Evolutionary conservation across 768 basidiomycete species (phyloP), one percentile per base, ranked within the genome.

Genomic region (Rhodotorula kratochvilovae): DNA sequence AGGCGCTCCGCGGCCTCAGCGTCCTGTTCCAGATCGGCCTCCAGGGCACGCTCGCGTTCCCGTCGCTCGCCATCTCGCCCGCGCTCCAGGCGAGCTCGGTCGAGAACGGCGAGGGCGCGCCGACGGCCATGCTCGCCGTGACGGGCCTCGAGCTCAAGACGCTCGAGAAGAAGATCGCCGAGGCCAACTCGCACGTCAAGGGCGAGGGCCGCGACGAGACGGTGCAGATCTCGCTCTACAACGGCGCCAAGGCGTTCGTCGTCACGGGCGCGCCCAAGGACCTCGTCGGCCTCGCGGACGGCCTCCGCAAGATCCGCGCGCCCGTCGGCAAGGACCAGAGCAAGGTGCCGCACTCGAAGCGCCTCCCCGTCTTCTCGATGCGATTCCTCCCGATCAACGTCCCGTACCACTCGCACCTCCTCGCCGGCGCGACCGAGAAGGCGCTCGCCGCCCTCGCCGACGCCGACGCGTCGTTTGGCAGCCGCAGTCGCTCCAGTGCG

Each of bases 361-460:
- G 96, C 76, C 95, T 95, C 81, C 88, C 90, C 12, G 90, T 91
- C 11, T 98, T 99, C 81, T 89, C 87, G 54, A 86, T 90, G 59
- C 88, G 96, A 56, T 99, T 98, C 84, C 83, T 99, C 77, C 89
- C 91, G n/a, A 90, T 99, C 78, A 89, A 88, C 63, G 95, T 93
- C 3, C 96, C 96, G 1, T 99, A 93, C 82, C 96, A 99, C 84
- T 94, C 92, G 81, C 83, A 83, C 29, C 95, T 97, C 81, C 84
- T 99, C 65, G 79, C 79, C 27, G 87, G 85, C 39, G 89, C 87
- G 2, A 86, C 91, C 5, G 86, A 92, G 72, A 89, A 87, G 80
- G 81, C 96, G 58, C 81, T 89, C 50, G 80, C 85, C n/a, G 86
- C 89, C 68, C 91, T 94, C 82, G 81, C 94, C 46, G 58, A 42